Conservation (phyloP, 1,139 yeast genomes). For the Kluyveromyces sp. region DNA sequence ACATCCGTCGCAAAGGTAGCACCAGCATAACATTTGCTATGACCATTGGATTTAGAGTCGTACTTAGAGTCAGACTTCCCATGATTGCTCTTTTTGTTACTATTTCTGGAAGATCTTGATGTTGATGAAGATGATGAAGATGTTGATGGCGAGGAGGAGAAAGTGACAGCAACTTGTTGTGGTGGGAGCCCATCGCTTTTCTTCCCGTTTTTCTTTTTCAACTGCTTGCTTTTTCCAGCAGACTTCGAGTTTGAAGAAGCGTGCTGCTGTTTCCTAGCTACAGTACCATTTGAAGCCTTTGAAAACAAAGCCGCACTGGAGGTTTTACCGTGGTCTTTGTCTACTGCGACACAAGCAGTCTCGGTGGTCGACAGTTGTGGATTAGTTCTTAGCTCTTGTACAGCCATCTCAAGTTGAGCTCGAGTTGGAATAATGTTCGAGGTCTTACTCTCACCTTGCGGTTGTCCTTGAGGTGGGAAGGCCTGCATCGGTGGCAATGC, state of each 20-base stretch:
- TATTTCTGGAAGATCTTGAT: conserved; percentile 3
- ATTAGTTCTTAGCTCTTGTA: neutral
- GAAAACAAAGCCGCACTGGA: neutral
- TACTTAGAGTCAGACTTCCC: conserved; percentile 10
- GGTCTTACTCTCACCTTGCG: neutral
- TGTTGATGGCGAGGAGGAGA: conserved; percentile 6
- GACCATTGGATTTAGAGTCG: conserved; percentile 7
- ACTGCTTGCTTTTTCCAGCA: neutral
- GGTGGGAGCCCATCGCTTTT: conserved; percentile 1
- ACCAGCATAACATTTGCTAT: conserved; percentile 26
- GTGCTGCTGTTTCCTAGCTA: neutral
- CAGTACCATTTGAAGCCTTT: neutral
- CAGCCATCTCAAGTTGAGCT: neutral
- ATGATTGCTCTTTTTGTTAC: conserved; percentile 9
- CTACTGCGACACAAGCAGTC: neutral
- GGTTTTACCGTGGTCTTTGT: neutral
- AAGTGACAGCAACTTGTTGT: conserved; percentile 6
- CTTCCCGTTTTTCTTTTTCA: neutral
- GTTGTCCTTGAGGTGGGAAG: neutral
- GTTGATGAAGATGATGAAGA: conserved; percentile 5
- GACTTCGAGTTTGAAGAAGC: neutral
- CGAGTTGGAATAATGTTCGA: neutral
- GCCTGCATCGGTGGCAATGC: neutral
- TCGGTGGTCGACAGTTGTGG: neutral
- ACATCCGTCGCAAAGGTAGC: conserved; percentile 31